These are phyloP conservation scores for Globisporangium viniferum DNA, from an alignment of 352 stramenopile genomes.

Conservation along the genomic window DNA sequence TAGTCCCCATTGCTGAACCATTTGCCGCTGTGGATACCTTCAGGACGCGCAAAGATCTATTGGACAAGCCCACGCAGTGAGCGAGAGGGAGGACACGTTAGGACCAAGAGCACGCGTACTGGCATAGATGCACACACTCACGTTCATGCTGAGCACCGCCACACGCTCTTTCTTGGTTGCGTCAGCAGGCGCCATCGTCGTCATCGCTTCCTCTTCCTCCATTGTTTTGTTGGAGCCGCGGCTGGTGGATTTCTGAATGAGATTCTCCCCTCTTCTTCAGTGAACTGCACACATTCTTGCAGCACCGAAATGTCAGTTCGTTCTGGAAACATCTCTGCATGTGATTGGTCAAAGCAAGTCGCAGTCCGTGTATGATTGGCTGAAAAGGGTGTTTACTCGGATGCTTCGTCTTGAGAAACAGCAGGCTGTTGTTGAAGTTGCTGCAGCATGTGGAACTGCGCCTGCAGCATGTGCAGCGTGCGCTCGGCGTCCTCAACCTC, in stretches of 20 bases:
- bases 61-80: neutral
- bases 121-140: constrained; percentile 25
- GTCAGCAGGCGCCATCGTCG: neutral
- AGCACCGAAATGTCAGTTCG: constrained; percentile 9
- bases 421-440: constrained; percentile 1
- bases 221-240: neutral
- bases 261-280: neutral
- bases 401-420: neutral
- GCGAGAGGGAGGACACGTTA: neutral
- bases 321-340: constrained; percentile 14
- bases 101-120: neutral
- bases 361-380: constrained; percentile 5
- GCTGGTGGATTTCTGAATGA: neutral
- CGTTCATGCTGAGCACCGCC: constrained; percentile 69
- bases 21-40: constrained; percentile 70
- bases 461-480: constrained; percentile 39
- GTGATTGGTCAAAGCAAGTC: constrained; percentile 10
- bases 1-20: constrained; percentile 72
- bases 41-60: constrained; percentile 74
- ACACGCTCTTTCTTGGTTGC: constrained; percentile 39
- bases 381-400: constrained; percentile 7
- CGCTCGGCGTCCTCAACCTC: constrained; percentile 41
- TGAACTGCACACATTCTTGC: neutral
- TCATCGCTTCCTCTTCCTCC: constrained; percentile 4
- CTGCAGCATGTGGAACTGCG: constrained; percentile 24